Conservation (phyloP, 169 alveolate genomes). For the Cystoisospora suis region DNA sequence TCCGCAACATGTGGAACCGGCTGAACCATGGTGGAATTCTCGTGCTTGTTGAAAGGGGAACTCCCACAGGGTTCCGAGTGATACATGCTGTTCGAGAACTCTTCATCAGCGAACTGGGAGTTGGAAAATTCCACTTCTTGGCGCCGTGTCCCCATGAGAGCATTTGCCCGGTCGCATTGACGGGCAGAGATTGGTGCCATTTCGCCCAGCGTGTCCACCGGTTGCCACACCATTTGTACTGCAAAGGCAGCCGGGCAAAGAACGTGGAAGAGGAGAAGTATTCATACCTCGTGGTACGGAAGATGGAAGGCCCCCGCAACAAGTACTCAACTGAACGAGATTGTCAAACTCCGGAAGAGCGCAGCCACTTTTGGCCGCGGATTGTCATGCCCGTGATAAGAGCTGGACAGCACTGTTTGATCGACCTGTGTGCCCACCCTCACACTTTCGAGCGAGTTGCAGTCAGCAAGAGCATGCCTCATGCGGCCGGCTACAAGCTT, state of each 20-base stretch:
- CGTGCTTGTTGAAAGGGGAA: constrained; percentile 83
- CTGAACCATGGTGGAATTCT: constrained; percentile 66
- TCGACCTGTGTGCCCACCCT: constrained; percentile 85
- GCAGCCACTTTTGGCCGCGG: constrained; percentile 89
- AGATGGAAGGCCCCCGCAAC: constrained; percentile 64
- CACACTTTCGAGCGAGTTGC: constrained; percentile 56
- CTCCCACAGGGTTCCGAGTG: constrained; percentile 91
- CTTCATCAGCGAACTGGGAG: constrained; percentile 81
- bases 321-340: constrained; percentile 63
- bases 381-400: constrained; percentile 83
- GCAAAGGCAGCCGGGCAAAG: constrained; percentile 74
- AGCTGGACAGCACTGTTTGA: constrained; percentile 82
- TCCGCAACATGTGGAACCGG: constrained; percentile 72
- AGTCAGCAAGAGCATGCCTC: constrained; percentile 77
- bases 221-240: constrained; percentile 83
- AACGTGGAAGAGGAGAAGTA: constrained; percentile 84
- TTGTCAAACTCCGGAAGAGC: constrained; percentile 74
- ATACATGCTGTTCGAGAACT: constrained; percentile 85
- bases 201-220: constrained; percentile 84
- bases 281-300: constrained; percentile 80
- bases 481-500: constrained; percentile 74
- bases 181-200: constrained; percentile 91
- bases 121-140: constrained; percentile 75
- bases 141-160: constrained; percentile 91
- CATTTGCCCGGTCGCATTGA: constrained; percentile 86